phyloP scores from a whole-genome alignment of 768 basidiomycete genomes.

The Rubroboletus pulcherrimus region DNA sequence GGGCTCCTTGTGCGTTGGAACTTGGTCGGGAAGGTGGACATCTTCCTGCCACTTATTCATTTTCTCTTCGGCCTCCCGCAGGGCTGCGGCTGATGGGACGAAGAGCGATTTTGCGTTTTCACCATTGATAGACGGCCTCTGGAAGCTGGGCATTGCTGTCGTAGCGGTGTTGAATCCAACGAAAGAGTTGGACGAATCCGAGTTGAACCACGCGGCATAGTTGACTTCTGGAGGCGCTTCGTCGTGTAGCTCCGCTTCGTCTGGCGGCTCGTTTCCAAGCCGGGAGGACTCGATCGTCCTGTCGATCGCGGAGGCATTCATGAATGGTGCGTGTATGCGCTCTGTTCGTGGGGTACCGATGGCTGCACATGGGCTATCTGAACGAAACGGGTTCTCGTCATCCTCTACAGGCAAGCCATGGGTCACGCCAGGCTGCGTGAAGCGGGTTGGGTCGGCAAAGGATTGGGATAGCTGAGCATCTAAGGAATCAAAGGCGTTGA shows the following conservation, averaged over 20 bases:
- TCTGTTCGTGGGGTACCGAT: background rate
- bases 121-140: slow-evolving; percentile 12
- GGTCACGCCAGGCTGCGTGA: background rate
- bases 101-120: slow-evolving; percentile 28
- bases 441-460: background rate
- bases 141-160: slow-evolving; percentile 17
- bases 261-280: background rate
- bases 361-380: background rate
- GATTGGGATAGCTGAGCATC: slow-evolving; percentile 44
- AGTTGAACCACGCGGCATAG: slow-evolving; percentile 50
- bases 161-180: slow-evolving; percentile 39
- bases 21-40: slow-evolving; percentile 16
- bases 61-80: slow-evolving; percentile 52
- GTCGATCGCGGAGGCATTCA: slow-evolving; percentile 11
- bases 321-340: slow-evolving; percentile 20
- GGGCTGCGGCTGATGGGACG: slow-evolving; percentile 52
- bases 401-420: slow-evolving; percentile 2
- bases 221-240: slow-evolving; percentile 39
- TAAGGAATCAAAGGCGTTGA: slow-evolving; percentile 52
- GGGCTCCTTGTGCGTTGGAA: slow-evolving; percentile 20
- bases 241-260: slow-evolving; percentile 33
- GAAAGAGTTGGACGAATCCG: slow-evolving; percentile 26
- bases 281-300: background rate
- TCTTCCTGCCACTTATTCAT: slow-evolving; percentile 48
- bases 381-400: slow-evolving; percentile 22